Evolutionary conservation across 164 flowering plant genomes (phyloP).

Genomic region (Santalum album): DNA sequence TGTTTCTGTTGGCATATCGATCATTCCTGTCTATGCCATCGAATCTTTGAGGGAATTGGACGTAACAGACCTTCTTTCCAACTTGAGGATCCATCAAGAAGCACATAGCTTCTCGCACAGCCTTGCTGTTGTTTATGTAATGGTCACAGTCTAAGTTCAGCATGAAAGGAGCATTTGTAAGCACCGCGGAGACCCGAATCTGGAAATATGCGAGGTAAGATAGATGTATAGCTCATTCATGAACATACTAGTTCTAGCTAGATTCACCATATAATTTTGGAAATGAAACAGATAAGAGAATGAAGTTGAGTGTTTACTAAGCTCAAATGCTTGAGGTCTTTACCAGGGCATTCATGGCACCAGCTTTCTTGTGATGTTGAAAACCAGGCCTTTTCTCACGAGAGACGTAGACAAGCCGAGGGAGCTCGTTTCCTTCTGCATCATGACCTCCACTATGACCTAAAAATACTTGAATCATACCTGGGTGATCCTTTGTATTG

Average conservation of each 20-base stretch:
- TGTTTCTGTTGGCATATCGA: conserved; percentile 93
- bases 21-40: conserved; percentile 86
- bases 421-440: conserved; percentile 87
- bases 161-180: conserved; percentile 95
- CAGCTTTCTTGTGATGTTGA: conserved; percentile 93
- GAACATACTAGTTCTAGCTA: too few species aligned
- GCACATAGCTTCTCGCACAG: conserved; percentile 90
- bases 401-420: conserved; percentile 92
- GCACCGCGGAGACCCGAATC: conserved; percentile 93
- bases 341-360: conserved; percentile 99
- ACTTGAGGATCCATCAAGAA: conserved; percentile 94
- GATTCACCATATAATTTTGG: too few species aligned
- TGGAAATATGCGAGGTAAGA: conserved; percentile 18
- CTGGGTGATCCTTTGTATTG: conserved; percentile 91
- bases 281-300: too few species aligned
- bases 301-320: too few species aligned
- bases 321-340: not conserved
- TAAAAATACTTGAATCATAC: conserved; percentile 97
- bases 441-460: conserved; percentile 95
- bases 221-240: too few species aligned
- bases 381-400: conserved; percentile 99
- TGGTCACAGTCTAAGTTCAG: conserved; percentile 98
- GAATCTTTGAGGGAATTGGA: conserved; percentile 93
- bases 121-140: conserved; percentile 92
- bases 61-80: conserved; percentile 85